Conservation (phyloP, 164 flowering plant species). For the Magnolia changhungtana region DNA sequence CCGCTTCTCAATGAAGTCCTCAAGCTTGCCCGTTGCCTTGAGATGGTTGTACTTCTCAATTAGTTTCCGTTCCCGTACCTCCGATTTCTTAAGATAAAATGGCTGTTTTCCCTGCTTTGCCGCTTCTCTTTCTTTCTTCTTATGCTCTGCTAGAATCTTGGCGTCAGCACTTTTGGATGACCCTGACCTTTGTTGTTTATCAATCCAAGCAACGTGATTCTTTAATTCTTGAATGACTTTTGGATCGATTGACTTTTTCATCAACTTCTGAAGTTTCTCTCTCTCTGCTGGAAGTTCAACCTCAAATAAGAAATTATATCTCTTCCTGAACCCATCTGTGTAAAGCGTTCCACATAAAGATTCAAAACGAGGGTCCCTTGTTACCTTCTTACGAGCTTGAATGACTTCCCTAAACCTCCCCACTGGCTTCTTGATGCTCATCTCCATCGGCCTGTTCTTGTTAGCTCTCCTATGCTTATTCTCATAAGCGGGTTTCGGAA, state of each 20-base stretch:
- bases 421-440: constrained; percentile 75
- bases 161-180: constrained; percentile 42
- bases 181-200: constrained; percentile 59
- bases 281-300: constrained; percentile 66
- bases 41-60: neutral
- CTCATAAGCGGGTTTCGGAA: constrained; percentile 28
- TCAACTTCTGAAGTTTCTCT: constrained; percentile 61
- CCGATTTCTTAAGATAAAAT: constrained; percentile 67
- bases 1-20: constrained; percentile 66
- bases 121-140: constrained; percentile 65
- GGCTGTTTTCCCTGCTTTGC: constrained; percentile 84
- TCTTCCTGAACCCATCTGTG: constrained; percentile 58
- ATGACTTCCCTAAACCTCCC: constrained; percentile 65
- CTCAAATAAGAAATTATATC: constrained; percentile 32
- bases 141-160: constrained; percentile 32
- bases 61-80: too few species aligned
- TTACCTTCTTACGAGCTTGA: constrained; percentile 73
- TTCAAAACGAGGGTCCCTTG: constrained; percentile 87
- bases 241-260: constrained; percentile 56
- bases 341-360: constrained; percentile 68
- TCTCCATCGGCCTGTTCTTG: constrained; percentile 92
- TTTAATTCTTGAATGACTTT: constrained; percentile 42
- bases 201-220: constrained; percentile 60
- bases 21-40: constrained; percentile 82
- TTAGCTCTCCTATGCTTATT: constrained; percentile 51